Evolutionary conservation across 257 asterid species (phyloP), one percentile per base, ranked within the genome.

Genomic region (Leonotis leonurus): DNA sequence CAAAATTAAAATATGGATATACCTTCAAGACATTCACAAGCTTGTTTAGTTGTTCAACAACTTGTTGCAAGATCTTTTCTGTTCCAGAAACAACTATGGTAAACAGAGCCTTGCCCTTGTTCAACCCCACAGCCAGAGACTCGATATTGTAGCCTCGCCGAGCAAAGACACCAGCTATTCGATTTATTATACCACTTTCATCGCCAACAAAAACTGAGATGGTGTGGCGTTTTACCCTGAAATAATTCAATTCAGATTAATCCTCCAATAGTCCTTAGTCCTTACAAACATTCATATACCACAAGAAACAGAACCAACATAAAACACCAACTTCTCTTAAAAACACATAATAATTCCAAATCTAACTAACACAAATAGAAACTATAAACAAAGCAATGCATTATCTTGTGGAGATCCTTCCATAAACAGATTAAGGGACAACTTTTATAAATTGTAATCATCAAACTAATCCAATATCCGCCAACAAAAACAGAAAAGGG

Each of bases 121-220:
- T 89, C 75, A 89, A 70, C 36, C 96, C 96, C 71, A 89, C 96
- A 53, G 95, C 96, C 65, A 89, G 88, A 59, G 96, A 83, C 83
- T 89, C 96, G 6, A 89, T 89, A 70, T 83, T 89, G 78, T 83
- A 89, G 49, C 96, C 95, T 58, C 93, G 81, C 50, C 95, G 86
- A 68, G 96, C 96, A 80, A 89, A 83, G 17, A 85, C 95, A 36
- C 95, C 96, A 45, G 95, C 92, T 73, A 89, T 89, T 60, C 96
- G 77, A 78, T 89, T 85, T 54, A 89, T 89, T 17, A 89, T 89
- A 53, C 96, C 96, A 72, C 93, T 85, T 76, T 89, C 95, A 75
- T 89, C 95, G 68, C 96, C 96, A 75, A 85, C 95, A 60, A 83
- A 89, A 48, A 85, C 90, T 6, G 96, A 89, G 69, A 85, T 85